These are phyloP conservation scores for Teratosphaeria gauchensis DNA, from an alignment of 2,329 filamentous ascomycete species.

Conservation along the genomic window DNA sequence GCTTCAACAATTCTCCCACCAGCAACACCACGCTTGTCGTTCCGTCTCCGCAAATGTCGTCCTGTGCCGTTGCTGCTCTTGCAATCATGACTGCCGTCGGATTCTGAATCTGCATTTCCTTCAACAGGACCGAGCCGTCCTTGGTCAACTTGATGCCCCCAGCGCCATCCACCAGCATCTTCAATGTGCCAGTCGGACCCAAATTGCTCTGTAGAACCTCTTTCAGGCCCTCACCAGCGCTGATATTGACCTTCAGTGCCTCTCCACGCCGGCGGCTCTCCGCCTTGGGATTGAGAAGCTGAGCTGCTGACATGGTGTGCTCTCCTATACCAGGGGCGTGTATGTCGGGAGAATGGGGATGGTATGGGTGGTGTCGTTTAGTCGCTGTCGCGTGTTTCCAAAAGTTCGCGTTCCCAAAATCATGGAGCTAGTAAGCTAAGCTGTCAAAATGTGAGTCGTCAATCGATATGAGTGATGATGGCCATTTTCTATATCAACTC, in stretches of 20 bases:
- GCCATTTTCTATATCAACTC: no score
- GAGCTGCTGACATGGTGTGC: slow-evolving; percentile 86
- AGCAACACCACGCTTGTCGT: slow-evolving; percentile 93
- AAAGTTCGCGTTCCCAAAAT: not conserved
- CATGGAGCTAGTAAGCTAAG: not conserved
- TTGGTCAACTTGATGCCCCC: slow-evolving; percentile 94
- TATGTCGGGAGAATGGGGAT: not conserved
- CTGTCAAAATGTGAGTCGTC: not conserved
- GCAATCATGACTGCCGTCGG: slow-evolving; percentile 82
- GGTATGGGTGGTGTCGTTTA: not conserved
- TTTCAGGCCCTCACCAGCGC: slow-evolving; percentile 66
- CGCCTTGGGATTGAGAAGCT: slow-evolving; percentile 97
- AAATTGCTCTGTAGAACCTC: slow-evolving; percentile 88
- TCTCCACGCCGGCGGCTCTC: slow-evolving; percentile 96
- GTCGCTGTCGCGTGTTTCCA: not conserved
- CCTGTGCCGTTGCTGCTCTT: slow-evolving; percentile 85
- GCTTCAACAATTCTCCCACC: slow-evolving; percentile 94
- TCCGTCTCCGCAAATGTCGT: slow-evolving; percentile 96
- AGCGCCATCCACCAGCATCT: slow-evolving; percentile 69
- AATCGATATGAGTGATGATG: no score
- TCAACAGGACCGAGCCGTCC: slow-evolving; percentile 79
- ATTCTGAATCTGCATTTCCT: slow-evolving; percentile 90
- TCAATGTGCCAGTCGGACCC: slow-evolving; percentile 86
- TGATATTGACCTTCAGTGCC: slow-evolving; percentile 68
- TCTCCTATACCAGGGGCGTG: not conserved